Percentiles rank a stretch among this genome's conserved stretches.
Evolutionary conservation across 208 protist species (phyloP).

Genomic region (Leishmania amazonensis): DNA sequence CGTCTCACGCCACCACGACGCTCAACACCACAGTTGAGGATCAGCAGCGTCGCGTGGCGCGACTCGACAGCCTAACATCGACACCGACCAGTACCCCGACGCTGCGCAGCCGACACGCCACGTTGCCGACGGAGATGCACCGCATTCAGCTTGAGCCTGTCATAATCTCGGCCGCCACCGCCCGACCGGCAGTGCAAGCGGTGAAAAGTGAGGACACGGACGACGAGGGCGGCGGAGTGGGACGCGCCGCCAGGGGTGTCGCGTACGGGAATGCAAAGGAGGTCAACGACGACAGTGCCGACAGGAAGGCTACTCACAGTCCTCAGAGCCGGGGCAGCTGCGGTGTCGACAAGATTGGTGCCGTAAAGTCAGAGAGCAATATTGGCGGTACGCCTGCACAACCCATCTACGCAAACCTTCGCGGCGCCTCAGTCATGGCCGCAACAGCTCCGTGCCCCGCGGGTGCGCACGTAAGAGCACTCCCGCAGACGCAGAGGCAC

Average conservation of each 20-base stretch:
- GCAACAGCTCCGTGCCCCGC: background rate
- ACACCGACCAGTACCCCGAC: constrained; percentile 27
- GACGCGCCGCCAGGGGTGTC: background rate
- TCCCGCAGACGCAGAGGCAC: constrained; percentile 18
- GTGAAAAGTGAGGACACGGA: constrained; percentile 1
- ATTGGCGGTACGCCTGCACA: background rate
- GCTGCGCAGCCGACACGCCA: constrained; percentile 31
- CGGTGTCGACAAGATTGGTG: background rate
- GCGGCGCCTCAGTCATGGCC: background rate
- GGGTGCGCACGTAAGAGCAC: background rate
- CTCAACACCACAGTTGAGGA: constrained; percentile 32
- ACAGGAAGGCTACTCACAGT: background rate
- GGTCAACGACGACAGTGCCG: background rate
- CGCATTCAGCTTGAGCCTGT: constrained; percentile 30
- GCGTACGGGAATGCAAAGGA: background rate
- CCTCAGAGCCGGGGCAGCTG: background rate
- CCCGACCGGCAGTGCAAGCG: background rate
- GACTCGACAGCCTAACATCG: constrained; percentile 26
- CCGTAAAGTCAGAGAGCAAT: background rate
- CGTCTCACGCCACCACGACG: constrained; percentile 29
- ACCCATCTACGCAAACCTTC: background rate
- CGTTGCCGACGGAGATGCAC: constrained; percentile 30
- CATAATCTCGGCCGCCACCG: background rate
- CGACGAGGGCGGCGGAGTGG: background rate
- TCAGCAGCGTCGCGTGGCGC: constrained; percentile 34